Evolutionary conservation across 2,329 filamentous ascomycete species (phyloP).

Genomic region (Penicillium sp.): DNA sequence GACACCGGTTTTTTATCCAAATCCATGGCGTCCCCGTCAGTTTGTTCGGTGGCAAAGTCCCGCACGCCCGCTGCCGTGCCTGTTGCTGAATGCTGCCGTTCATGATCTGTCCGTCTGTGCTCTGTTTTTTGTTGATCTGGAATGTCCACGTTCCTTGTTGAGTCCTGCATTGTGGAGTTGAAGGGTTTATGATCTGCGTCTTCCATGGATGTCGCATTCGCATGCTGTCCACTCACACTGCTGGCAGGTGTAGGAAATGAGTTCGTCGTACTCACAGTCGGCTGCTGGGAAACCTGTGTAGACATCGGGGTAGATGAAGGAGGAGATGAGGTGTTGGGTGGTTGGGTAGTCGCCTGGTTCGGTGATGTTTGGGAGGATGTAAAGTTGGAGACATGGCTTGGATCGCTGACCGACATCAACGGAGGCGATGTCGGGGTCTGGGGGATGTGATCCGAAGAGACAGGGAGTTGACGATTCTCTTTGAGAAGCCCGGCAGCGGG

Average conservation of each 20-base stretch:
- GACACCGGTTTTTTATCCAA: conserved; percentile 36
- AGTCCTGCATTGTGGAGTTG: conserved; percentile 26
- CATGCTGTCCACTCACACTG: conserved; percentile 45
- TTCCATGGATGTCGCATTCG: conserved; percentile 36
- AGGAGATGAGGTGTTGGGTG: conserved; percentile 45
- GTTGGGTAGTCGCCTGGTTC: conserved; percentile 48
- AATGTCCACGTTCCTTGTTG: conserved; percentile 20
- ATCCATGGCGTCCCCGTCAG: conserved; percentile 44
- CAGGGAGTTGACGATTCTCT: conserved; percentile 33
- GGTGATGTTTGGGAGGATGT: conserved; percentile 51
- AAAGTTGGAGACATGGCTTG: conserved; percentile 53
- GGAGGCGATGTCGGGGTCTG: conserved; percentile 50
- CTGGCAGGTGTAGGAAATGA: conserved; percentile 53
- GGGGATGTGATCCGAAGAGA: conserved; percentile 39
- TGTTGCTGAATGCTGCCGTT: conserved; percentile 30
- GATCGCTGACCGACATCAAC: conserved; percentile 56
- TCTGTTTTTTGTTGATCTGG: conserved; percentile 27
- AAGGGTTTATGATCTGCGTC: conserved; percentile 43
- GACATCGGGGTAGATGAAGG: conserved; percentile 49
- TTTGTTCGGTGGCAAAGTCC: conserved; percentile 27
- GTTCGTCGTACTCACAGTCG: conserved; percentile 43
- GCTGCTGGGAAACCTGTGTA: conserved; percentile 47
- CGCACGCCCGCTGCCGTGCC: conserved; percentile 22
- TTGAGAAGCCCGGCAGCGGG: conserved; percentile 45
- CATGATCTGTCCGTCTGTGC: conserved; percentile 41